Evolutionary conservation across 257 asterid genomes (phyloP), one percentile per base, ranked within the genome.

Genomic region (Henckelia pumila): DNA sequence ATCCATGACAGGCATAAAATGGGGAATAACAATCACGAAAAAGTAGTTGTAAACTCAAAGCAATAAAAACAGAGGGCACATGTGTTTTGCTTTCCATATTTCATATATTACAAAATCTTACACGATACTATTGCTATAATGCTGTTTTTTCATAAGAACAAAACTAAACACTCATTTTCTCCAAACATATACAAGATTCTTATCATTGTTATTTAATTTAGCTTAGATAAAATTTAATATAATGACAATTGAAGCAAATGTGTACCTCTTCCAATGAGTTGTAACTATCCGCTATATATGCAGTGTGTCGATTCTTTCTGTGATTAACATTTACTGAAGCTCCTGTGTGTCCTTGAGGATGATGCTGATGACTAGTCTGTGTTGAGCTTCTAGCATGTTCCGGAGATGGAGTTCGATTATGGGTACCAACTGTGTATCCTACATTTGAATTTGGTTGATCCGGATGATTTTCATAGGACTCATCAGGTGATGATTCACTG

Each of bases 251-350:
- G 37, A 58, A 58, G 47, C 60, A 40, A 64, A 57, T 21, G 24
- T 53, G 64, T 80, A 88, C 97, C 97, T 86, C 88, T 10, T 91
- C 95, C 82, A 88, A 73, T 74, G 97, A 80, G 79, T 73, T 68
- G 79, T 77, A 91, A 84, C 83, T 88, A 77, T 91, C 96, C 8
- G 89, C 87, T 74, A 91, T 91, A 71, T 64, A 71, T 44, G 85
- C 44, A 20, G 88, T 55, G 58, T 82, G 92, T 33, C 72, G 73
- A 62, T 71, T 86, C 80, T 59, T 79, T 68, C 60, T 78, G 59
- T 49, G 52, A 61, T 55, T 66, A 22, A 75, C 63, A 28, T 64
- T 80, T 13, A 1, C 33, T 3, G 86, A 84, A 69, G 81, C 70
- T 75, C 70, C 52, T 44, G 52, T 44, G 3, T 44, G 7, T 3